These are phyloP conservation scores for Nannizziopsis arthrosporioides DNA, from an alignment of 2,329 filamentous ascomycete genomes.

Conservation along the genomic window DNA sequence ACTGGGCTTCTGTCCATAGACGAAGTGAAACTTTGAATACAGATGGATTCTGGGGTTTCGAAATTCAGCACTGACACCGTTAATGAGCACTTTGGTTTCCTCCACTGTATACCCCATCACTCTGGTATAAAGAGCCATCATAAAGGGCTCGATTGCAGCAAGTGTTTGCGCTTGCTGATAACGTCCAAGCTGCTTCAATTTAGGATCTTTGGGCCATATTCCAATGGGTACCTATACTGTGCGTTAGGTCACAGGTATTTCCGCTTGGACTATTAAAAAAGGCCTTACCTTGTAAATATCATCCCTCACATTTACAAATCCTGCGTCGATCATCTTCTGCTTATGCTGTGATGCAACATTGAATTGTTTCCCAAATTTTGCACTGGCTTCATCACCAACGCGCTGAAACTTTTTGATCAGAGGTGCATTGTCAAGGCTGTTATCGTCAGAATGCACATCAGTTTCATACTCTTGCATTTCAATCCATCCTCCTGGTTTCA, in stretches of 20 bases:
- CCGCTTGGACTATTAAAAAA: conserved; percentile 27
- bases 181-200: conserved; percentile 13
- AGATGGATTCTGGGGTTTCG: conserved; percentile 23
- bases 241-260: conserved; percentile 30
- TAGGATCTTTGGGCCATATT: conserved; percentile 14
- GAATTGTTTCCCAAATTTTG: conserved; percentile 19
- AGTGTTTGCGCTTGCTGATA: conserved; percentile 14
- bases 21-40: conserved; percentile 17
- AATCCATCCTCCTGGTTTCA: conserved; percentile 39
- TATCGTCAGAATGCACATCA: conserved; percentile 12
- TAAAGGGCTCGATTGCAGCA: conserved; percentile 15
- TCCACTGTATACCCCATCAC: conserved; percentile 9
- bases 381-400: conserved; percentile 16
- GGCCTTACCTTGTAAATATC: conserved; percentile 18
- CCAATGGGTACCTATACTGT: conserved; percentile 15
- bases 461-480: conserved; percentile 31
- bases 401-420: conserved; percentile 16
- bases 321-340: conserved; percentile 18
- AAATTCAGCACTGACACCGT: conserved; percentile 24
- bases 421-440: conserved; percentile 11
- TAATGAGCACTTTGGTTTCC: conserved; percentile 23
- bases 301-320: conserved; percentile 20
- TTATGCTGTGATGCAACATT: conserved; percentile 21
- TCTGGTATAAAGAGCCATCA: conserved; percentile 16
- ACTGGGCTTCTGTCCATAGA: conserved; percentile 11